Evolutionary conservation across 257 asterid genomes (phyloP).

Genomic region (Capsicum baccatum): DNA sequence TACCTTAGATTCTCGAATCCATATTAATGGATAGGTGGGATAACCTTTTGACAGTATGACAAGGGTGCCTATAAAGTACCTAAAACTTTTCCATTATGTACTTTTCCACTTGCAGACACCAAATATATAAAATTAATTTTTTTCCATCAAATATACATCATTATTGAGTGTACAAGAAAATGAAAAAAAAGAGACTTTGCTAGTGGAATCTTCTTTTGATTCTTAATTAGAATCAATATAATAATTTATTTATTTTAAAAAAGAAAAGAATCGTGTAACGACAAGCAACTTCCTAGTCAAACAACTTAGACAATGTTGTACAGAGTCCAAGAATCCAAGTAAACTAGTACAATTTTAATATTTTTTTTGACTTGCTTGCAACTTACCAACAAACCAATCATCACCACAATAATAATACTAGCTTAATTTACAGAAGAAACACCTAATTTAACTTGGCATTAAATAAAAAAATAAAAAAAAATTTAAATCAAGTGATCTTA

Average conservation of each 20-base stretch:
- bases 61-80: neutral
- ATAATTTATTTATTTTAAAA: neutral
- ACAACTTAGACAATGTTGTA: neutral
- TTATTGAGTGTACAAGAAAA: neutral
- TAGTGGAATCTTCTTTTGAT: neutral
- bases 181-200: neutral
- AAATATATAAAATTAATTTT: neutral
- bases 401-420: neutral
- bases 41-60: neutral
- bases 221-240: neutral
- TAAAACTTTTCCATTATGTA: neutral
- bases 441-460: too few species aligned
- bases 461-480: too few species aligned
- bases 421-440: too few species aligned
- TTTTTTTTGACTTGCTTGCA: neutral
- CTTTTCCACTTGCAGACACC: neutral
- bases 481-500: too few species aligned
- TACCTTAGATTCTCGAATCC: neutral
- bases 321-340: neutral
- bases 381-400: neutral
- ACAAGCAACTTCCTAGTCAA: slow-evolving; percentile 4
- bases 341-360: neutral
- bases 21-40: neutral
- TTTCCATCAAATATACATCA: neutral
- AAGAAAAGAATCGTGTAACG: neutral